Conservation (phyloP, 306 rosid genomes). For the Abrus pulchellus region DNA sequence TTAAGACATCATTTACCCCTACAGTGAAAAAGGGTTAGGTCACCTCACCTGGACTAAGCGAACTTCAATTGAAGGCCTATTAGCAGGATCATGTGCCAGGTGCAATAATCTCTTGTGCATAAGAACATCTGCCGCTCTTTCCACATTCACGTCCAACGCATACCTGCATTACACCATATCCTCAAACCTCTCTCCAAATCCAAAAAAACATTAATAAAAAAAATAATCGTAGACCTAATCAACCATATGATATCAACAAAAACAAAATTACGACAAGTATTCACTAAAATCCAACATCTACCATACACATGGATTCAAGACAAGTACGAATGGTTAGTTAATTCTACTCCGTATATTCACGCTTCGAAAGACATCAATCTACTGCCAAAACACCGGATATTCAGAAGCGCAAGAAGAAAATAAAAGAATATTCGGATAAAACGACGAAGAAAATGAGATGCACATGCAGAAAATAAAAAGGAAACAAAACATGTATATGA, state of each 20-base stretch:
- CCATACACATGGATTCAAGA: constrained; percentile 9
- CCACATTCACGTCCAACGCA: constrained; percentile 95
- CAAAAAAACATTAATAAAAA: not conserved
- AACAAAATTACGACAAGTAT: constrained; percentile 27
- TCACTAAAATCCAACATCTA: not conserved
- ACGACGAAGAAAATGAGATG: constrained; percentile 1
- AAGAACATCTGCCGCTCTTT: constrained; percentile 97
- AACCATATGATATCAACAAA: constrained; percentile 6
- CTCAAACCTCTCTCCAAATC: constrained; percentile 47
- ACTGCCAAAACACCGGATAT: constrained; percentile 27
- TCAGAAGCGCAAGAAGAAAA: not conserved
- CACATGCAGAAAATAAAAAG: not conserved
- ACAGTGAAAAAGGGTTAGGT: constrained; percentile 21
- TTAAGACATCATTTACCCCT: not conserved
- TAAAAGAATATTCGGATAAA: not conserved
- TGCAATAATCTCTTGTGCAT: constrained; percentile 89
- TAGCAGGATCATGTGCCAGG: constrained; percentile 87
- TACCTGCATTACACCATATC: constrained; percentile 65
- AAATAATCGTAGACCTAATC: constrained; percentile 25
- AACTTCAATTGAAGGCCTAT: constrained; percentile 93
- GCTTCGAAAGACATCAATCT: constrained; percentile 35
- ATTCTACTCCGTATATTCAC: constrained; percentile 13
- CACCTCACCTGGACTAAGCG: constrained; percentile 98
- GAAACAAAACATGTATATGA: not conserved
- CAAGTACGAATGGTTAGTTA: not conserved